Evolutionary conservation across 768 basidiomycete species (phyloP), one percentile per base, ranked within the genome.

Genomic region (Boletus coccyginus): DNA sequence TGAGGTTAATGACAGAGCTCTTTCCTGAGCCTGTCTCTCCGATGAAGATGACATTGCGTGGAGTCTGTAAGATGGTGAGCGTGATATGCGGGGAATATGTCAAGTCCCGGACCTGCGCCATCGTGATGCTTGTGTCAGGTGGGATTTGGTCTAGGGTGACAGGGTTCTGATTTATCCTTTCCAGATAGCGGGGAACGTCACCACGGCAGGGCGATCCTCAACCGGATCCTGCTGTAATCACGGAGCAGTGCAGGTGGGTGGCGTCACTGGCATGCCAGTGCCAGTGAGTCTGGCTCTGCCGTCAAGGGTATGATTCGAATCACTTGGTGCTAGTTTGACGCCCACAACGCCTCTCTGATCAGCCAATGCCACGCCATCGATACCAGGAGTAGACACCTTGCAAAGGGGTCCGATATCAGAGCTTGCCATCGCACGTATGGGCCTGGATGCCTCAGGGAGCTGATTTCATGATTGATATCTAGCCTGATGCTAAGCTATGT

Each of bases 1-100:
- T 59, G 66, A 80, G 72, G 49, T 78, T 79, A 56, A 79, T 66
- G 21, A 78, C 60, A 0, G 75, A 77, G 57, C 75, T 77, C 61
- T 79, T 80, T 11, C 74, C 69, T 1, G 61, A 56, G 41, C 69
- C 71, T 1, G 59, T 65, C 46, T 71, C 71, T 32, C 71, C 73
- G 46, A 80, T 76, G 52, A 66, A 76, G 38, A 70, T 68, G 47
- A 60, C 72, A 7, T 78, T 74, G 50, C 66, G 65, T 13, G 11
- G 54, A 19, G 21, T 42, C 64, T 64, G 44, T 31, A 49, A 41
- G 43, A 27, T 16, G 19, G 40, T 62, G 3, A 64, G 58, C 38
- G 17, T 32, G 50, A 39, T 3, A 16, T 17, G 24, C 13, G 50
- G 27, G 9, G 29, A 44, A 40, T 36, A 3, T 19, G 42, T 42